Base-by-base conservation (phyloP, 208 protist genomes). In the Trypanosomatidae sp. region DNA sequence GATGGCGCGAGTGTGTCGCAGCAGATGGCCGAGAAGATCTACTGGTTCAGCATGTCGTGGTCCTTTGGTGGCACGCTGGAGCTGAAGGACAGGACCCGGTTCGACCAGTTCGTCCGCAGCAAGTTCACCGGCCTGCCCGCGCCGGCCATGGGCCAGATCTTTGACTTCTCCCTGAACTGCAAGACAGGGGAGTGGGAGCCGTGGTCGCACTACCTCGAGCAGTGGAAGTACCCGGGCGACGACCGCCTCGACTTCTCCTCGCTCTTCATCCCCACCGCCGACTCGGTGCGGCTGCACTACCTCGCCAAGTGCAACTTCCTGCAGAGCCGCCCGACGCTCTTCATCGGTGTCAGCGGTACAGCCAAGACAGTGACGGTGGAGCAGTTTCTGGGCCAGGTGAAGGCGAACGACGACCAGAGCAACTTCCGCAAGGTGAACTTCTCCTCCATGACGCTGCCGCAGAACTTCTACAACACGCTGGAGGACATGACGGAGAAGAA, bases 251-350 rank as follows among this genome's bases (percentile, higher is more conserved):
- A 98, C 76, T 99, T 99, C 86, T 86, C 94, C 13, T 93, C 91
- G 46, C 91, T 99, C 12, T 98, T 99, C 71, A 98, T 99, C 69
- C 98, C 98, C 10, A 99, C 98, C 12, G 83, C 98, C 25, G 98
- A 99, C 82, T 98, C 94, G n/a, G 91, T 97, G 17, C 94, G 98
- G 22, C 84, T 98, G 76, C 92, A 98, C 79, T 99, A 94, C 83
- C 81, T 99, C 46, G 79, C 98, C 25, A 87, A 91, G 69, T 91
- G 82, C 73, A 97, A 97, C 82, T 91, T 91, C 67, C 78, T 93
- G 55, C 94, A 98, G 79, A 74, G 73, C 33, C 88, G 90, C 22
- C 87, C 94, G 58, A 89, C 94, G 44, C 82, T 99, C 28, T 83
- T 99, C 60, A 95, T 97, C 65, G 97, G 97, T 74, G 90, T 95